Evolutionary conservation across 2,329 filamentous ascomycete genomes (phyloP).

Genomic region (Diplodia sapinea): DNA sequence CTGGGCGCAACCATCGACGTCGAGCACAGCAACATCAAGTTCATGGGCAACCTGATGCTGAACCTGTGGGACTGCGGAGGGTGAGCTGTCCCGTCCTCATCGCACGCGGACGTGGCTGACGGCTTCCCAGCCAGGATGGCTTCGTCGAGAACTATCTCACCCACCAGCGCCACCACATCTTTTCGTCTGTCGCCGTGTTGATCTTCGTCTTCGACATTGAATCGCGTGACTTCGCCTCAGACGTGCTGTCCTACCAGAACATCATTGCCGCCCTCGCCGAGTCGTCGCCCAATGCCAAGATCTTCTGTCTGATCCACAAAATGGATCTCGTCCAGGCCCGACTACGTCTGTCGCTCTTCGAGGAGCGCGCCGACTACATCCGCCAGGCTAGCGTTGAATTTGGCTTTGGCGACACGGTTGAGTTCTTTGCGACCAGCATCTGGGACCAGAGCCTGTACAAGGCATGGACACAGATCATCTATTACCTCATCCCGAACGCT

Average conservation of each 20-base stretch:
- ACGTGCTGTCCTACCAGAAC: constrained; percentile 88
- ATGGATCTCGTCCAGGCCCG: constrained; percentile 92
- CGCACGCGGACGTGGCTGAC: constrained; percentile 1
- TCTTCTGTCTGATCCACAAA: constrained; percentile 97
- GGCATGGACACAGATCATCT: constrained; percentile 97
- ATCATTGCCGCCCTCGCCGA: constrained; percentile 89
- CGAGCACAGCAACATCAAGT: constrained; percentile 97
- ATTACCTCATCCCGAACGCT: constrained; percentile 95
- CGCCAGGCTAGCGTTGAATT: constrained; percentile 69
- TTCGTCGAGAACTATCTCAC: constrained; percentile 99
- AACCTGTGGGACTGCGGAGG: constrained; percentile 99
- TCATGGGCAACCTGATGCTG: constrained; percentile 94
- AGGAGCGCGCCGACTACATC: constrained; percentile 79
- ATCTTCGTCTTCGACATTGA: constrained; percentile 99
- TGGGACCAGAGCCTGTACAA: constrained; percentile 99
- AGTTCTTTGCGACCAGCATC: constrained; percentile 93
- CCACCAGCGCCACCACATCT: constrained; percentile 93
- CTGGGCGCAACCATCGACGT: constrained; percentile 97
- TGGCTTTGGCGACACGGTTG: constrained; percentile 67
- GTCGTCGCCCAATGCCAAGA: constrained; percentile 78
- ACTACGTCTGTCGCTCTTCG: constrained; percentile 80
- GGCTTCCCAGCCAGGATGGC: constrained; percentile 76
- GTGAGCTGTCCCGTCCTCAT: constrained; percentile 48
- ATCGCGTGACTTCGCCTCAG: constrained; percentile 89
- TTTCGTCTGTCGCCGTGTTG: constrained; percentile 92